Evolutionary conservation across 768 basidiomycete genomes (phyloP), one percentile per base, ranked within the genome.

Genomic region (Lyophyllum semitale): DNA sequence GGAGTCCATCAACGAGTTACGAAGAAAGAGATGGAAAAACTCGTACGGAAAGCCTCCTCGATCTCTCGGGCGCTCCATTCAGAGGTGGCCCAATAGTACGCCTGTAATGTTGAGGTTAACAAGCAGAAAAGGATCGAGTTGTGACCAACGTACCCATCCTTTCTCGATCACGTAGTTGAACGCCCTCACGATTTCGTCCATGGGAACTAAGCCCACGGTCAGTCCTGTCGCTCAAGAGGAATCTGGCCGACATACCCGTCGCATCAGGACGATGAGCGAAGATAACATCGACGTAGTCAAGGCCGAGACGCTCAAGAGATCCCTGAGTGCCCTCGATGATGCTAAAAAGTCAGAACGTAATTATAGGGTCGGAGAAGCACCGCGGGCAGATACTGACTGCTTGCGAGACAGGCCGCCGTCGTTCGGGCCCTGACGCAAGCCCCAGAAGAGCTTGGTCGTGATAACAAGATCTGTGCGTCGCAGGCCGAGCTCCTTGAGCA

Each of bases 401-500:
- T 85, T 84, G 43, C 82, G 72, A 3, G 82, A 83, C 9, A 85
- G 69, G 22, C 84, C 84, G 48, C 67, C 68, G 57, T 76, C 79
- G 60, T 88, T 88, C 0, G 80, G 85, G 41, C 84, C 87, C 23
- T 68, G 66, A 51, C 82, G 71, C 3, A 80, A 72, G 6, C 91
- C 91, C 79, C 88, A 93, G 77, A 84, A 93, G 37, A 93, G 57
- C 69, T 93, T 93, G 53, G 91, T 93, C n/a, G 86, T 83, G 63
- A 93, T 76, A 48, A 93, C 78, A 13, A 91, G 71, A 63, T 93
- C 90, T 12, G 77, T 73, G 27, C 89, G 79, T 32, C 82, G 78
- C 60, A 85, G 73, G 8, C 82, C 81, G 17, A 91, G 80, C 66
- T 91, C 90, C 67, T 84, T 84, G 67, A 92, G 82, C 2, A 85